Evolutionary conservation across 2,329 filamentous ascomycete genomes (phyloP).

Genomic region (Trichoderma semiorbis): DNA sequence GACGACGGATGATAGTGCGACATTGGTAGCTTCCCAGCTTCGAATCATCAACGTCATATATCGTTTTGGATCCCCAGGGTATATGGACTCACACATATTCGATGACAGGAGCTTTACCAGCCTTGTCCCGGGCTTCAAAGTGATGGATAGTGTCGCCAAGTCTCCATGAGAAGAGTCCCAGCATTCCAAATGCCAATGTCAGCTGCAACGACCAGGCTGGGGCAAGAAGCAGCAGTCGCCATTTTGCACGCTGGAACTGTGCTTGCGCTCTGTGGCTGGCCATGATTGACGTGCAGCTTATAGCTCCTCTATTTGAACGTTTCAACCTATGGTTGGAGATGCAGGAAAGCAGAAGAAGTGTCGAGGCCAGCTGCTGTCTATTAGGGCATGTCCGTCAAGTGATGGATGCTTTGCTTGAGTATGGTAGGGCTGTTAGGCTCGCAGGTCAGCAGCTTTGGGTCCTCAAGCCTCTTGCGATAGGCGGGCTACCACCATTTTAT

Average conservation of each 20-base stretch:
- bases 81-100: conserved; percentile 47
- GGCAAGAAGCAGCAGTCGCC: conserved; percentile 46
- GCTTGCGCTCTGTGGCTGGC: conserved; percentile 49
- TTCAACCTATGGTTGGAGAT: background rate
- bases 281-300: conserved; percentile 24
- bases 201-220: conserved; percentile 51
- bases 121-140: conserved; percentile 39
- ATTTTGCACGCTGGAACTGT: conserved; percentile 50
- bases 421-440: conserved; percentile 9
- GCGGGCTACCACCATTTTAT: background rate
- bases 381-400: background rate
- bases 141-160: conserved; percentile 45
- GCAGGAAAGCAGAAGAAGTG: background rate
- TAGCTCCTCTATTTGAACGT: background rate
- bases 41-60: background rate
- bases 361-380: conserved; percentile 1
- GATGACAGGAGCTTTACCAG: conserved; percentile 40
- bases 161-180: conserved; percentile 53
- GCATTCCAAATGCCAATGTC: conserved; percentile 42
- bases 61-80: background rate
- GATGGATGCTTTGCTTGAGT: background rate
- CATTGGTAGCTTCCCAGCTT: conserved; percentile 54
- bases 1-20: conserved; percentile 46
- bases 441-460: conserved; percentile 1
- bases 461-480: background rate